These are phyloP conservation scores for Ophiostoma tasmaniense DNA, from an alignment of 2,329 filamentous ascomycete species.

Conservation along the genomic window DNA sequence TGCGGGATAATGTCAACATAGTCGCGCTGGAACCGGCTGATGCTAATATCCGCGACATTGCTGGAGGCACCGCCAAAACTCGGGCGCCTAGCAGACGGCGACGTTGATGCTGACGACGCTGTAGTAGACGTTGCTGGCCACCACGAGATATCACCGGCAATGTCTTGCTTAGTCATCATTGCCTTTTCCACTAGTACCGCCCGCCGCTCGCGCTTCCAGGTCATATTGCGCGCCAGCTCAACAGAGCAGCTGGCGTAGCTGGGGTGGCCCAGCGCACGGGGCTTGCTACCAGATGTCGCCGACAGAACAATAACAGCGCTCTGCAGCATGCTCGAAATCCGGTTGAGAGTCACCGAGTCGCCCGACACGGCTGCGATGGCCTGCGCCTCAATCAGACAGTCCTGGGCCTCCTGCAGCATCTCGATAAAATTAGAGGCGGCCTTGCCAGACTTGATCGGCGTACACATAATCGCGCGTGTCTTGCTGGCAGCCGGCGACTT, in stretches of 20 bases:
- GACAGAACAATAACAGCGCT: slow-evolving; percentile 58
- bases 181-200: slow-evolving; percentile 42
- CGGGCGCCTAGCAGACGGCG: slow-evolving; percentile 25
- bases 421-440: slow-evolving; percentile 44
- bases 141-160: slow-evolving; percentile 1
- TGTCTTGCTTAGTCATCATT: slow-evolving; percentile 27
- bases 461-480: slow-evolving; percentile 19
- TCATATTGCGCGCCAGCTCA: slow-evolving; percentile 62
- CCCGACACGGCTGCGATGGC: slow-evolving; percentile 44
- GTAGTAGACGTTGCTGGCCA: slow-evolving; percentile 22
- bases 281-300: slow-evolving; percentile 44
- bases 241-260: slow-evolving; percentile 54
- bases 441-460: slow-evolving; percentile 20
- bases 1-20: slow-evolving; percentile 80
- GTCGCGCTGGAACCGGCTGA: slow-evolving; percentile 61
- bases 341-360: slow-evolving; percentile 53
- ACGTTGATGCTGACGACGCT: not conserved
- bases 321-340: slow-evolving; percentile 54
- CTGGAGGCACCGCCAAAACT: slow-evolving; percentile 33
- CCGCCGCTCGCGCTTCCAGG: slow-evolving; percentile 56
- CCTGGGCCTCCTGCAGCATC: slow-evolving; percentile 56
- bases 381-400: slow-evolving; percentile 57
- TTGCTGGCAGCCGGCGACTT: slow-evolving; percentile 32
- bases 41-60: slow-evolving; percentile 30
- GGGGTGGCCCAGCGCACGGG: slow-evolving; percentile 40